Percentiles rank a stretch among this genome's conserved stretches.
Conservation (phyloP, 2,329 filamentous ascomycete genomes). For the Claviceps cyperi region DNA sequence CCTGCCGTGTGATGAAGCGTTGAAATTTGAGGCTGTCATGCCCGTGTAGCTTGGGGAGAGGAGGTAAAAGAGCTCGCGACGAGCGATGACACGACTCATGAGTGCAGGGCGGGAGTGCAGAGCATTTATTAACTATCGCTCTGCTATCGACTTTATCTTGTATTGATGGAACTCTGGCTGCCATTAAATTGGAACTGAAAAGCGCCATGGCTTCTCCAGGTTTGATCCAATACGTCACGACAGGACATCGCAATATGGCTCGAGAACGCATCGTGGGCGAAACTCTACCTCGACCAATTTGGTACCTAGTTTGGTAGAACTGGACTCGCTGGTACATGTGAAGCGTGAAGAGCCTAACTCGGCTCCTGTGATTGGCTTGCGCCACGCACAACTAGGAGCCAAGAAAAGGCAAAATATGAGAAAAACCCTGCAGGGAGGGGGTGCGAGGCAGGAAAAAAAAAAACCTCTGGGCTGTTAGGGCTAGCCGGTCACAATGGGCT, state of each 20-base stretch:
- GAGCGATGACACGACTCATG: neutral
- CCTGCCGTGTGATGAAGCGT: too few species aligned
- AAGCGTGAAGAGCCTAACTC: neutral
- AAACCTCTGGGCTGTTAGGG: slow-evolving; percentile 22
- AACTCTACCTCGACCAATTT: neutral
- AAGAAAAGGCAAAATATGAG: neutral
- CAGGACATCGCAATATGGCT: too few species aligned
- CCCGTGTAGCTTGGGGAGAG: neutral
- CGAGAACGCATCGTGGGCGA: too few species aligned
- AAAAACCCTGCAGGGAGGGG: slow-evolving; percentile 10
- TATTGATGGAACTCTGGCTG: too few species aligned
- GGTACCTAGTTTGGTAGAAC: neutral
- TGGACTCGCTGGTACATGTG: neutral
- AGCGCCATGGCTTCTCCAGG: neutral
- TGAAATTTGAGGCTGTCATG: neutral
- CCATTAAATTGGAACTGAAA: too few species aligned
- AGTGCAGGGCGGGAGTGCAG: neutral
- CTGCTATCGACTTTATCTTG: neutral
- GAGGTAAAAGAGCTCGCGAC: neutral
- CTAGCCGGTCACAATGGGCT: slow-evolving; percentile 9
- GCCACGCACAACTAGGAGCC: slow-evolving; percentile 3
- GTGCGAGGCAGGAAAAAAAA: slow-evolving; percentile 7
- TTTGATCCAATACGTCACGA: neutral
- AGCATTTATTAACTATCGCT: neutral
- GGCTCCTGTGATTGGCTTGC: slow-evolving; percentile 6